Evolutionary conservation across 805 yeast genomes (phyloP).

Genomic region (Wickerhamomyces pijperi): DNA sequence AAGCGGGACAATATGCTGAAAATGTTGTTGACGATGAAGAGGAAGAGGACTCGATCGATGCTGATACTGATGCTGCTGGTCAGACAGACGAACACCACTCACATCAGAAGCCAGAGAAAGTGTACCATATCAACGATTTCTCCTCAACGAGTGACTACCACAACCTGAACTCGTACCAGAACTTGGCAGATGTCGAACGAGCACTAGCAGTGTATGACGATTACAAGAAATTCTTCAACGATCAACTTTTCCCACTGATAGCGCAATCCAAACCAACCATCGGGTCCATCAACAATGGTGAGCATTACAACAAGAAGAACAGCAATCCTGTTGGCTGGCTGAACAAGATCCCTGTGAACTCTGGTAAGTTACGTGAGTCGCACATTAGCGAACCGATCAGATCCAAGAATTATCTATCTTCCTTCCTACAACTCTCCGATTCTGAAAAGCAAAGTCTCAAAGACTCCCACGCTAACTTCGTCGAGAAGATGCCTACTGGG

Average conservation of each 20-base stretch:
- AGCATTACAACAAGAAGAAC: slow-evolving; percentile 14
- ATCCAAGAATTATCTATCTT: slow-evolving; percentile 13
- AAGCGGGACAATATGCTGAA: background rate
- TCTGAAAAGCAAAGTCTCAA: slow-evolving; percentile 10
- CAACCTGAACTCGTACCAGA: slow-evolving; percentile 5
- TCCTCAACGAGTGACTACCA: slow-evolving; percentile 11
- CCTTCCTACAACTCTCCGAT: slow-evolving; percentile 9
- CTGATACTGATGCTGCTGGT: no score
- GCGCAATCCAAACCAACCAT: slow-evolving; percentile 10
- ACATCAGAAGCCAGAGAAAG: background rate
- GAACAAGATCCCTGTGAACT: slow-evolving; percentile 13
- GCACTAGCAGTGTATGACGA: slow-evolving; percentile 4
- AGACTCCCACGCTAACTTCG: slow-evolving; percentile 11
- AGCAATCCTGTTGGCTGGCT: slow-evolving; percentile 6
- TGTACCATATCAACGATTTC: slow-evolving; percentile 8
- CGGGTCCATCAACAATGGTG: slow-evolving; percentile 12
- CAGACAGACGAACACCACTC: background rate
- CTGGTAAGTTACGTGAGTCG: slow-evolving; percentile 18
- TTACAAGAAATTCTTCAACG: slow-evolving; percentile 12
- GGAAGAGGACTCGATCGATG: no score
- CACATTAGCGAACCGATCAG: slow-evolving; percentile 15
- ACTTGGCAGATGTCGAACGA: slow-evolving; percentile 6
- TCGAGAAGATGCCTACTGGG: slow-evolving; percentile 26
- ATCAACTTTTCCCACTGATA: slow-evolving; percentile 7
- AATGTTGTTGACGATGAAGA: background rate